Conservation (phyloP, 495 filamentous ascomycete genomes). For the Hypoxylon lenormandii region DNA sequence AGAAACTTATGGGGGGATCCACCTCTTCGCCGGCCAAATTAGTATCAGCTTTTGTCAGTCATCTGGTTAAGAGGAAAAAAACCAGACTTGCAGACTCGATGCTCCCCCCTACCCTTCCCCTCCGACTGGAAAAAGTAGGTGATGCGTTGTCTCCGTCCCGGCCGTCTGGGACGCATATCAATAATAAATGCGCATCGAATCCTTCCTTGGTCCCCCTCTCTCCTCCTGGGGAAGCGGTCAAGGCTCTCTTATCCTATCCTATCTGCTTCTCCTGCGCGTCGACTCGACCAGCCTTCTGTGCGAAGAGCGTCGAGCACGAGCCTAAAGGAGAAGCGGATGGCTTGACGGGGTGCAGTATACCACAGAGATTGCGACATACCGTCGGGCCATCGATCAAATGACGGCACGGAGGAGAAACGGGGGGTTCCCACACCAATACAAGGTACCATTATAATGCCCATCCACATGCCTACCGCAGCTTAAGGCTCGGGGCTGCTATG, state of each 20-base stretch:
- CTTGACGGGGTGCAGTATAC: conserved; percentile 24
- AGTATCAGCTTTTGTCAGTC: too few relatives aligned
- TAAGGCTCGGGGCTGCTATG: neutral
- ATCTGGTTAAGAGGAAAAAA: neutral
- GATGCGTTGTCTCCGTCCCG: conserved; percentile 44
- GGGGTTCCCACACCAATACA: too few relatives aligned
- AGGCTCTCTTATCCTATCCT: too few relatives aligned
- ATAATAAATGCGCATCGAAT: conserved; percentile 39
- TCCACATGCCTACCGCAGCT: conserved; percentile 3
- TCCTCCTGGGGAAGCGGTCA: neutral
- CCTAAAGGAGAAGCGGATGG: conserved; percentile 45
- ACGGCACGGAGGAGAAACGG: conserved; percentile 43
- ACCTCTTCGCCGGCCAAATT: too few relatives aligned
- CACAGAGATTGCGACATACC: conserved; percentile 46
- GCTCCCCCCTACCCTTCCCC: too few relatives aligned
- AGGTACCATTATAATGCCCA: too few relatives aligned
- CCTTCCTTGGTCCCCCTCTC: conserved; percentile 17
- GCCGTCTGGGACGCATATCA: conserved; percentile 38
- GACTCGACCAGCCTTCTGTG: conserved; percentile 18
- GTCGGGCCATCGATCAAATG: conserved; percentile 41
- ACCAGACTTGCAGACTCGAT: too few relatives aligned
- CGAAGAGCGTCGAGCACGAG: conserved; percentile 28
- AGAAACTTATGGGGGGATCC: too few relatives aligned
- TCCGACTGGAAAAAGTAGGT: conserved; percentile 2
- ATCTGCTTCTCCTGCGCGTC: conserved; percentile 6